Conservation (phyloP, 148 eudicot genomes). For the Linanthus parryae region DNA sequence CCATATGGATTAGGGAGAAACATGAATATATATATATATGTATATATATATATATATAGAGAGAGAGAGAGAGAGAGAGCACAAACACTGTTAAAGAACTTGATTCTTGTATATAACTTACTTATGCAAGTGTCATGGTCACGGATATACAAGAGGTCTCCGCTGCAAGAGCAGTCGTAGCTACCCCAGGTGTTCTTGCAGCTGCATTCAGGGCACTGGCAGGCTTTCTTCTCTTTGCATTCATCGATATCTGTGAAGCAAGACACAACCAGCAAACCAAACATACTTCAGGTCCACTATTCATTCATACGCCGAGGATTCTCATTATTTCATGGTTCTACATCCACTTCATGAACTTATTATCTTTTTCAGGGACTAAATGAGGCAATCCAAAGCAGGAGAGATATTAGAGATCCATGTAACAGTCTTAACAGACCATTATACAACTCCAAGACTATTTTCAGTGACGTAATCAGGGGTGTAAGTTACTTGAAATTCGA, state of each 20-base stretch:
- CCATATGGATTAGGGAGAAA: conserved; percentile 1
- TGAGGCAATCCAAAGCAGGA: too few species aligned
- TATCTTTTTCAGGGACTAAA: too few species aligned
- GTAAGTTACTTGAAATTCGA: too few species aligned
- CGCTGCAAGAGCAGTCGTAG: conserved; percentile 76
- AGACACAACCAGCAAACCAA: too few species aligned
- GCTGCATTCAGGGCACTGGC: conserved; percentile 89
- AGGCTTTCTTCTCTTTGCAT: conserved; percentile 80
- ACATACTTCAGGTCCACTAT: too few species aligned
- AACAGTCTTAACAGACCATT: too few species aligned
- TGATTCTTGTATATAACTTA: conserved; percentile 21
- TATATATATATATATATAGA: not conserved
- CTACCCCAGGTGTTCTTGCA: conserved; percentile 98
- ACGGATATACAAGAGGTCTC: conserved; percentile 70
- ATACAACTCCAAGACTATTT: too few species aligned
- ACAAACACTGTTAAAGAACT: not conserved
- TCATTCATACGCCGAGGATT: too few species aligned
- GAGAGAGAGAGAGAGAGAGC: not conserved
- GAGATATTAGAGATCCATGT: too few species aligned
- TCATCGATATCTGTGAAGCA: conserved; percentile 89
- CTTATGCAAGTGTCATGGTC: conserved; percentile 97
- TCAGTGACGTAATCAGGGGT: too few species aligned
- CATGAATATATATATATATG: not conserved
- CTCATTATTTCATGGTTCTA: too few species aligned
- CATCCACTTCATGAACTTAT: too few species aligned